A percentile compares a stretch with the other conserved stretches of the same genome.
These are phyloP conservation scores for Dothideomycetes sp. DNA, from an alignment of 2,329 filamentous ascomycete species.

Conservation along the genomic window DNA sequence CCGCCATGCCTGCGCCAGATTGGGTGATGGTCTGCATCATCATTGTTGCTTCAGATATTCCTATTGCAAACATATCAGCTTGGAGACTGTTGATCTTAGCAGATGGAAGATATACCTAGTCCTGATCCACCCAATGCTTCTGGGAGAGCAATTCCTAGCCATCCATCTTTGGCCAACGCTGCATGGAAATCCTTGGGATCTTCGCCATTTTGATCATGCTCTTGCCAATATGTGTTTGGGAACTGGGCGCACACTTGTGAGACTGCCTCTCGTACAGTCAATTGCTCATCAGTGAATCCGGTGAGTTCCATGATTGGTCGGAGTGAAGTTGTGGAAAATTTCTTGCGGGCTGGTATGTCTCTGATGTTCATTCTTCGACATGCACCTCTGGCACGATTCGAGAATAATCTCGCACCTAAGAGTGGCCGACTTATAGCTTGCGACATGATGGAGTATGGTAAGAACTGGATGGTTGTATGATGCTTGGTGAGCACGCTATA, in stretches of 20 bases:
- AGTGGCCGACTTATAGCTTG: too few relatives aligned
- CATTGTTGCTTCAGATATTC: constrained; percentile 66
- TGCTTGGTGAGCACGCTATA: too few relatives aligned
- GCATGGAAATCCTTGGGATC: constrained; percentile 69
- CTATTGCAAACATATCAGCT: neutral
- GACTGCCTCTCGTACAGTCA: constrained; percentile 32
- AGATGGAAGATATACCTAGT: constrained; percentile 40
- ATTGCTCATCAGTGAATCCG: constrained; percentile 30
- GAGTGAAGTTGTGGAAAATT: constrained; percentile 6
- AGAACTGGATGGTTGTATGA: too few relatives aligned
- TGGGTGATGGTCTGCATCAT: constrained; percentile 79
- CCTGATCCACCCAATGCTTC: constrained; percentile 64
- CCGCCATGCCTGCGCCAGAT: constrained; percentile 66
- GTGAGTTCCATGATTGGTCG: constrained; percentile 13
- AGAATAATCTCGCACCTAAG: too few relatives aligned
- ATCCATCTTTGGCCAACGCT: constrained; percentile 62
- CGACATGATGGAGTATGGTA: too few relatives aligned
- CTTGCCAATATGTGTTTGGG: constrained; percentile 55
- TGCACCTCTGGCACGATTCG: too few relatives aligned
- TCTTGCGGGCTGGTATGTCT: too few relatives aligned
- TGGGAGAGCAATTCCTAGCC: constrained; percentile 71
- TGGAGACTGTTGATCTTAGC: too few relatives aligned
- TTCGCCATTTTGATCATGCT: constrained; percentile 56
- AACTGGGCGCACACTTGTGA: constrained; percentile 32
- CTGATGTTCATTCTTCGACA: too few relatives aligned